Conservation (phyloP, 83 land plant species). For the Picea engelmannii region DNA sequence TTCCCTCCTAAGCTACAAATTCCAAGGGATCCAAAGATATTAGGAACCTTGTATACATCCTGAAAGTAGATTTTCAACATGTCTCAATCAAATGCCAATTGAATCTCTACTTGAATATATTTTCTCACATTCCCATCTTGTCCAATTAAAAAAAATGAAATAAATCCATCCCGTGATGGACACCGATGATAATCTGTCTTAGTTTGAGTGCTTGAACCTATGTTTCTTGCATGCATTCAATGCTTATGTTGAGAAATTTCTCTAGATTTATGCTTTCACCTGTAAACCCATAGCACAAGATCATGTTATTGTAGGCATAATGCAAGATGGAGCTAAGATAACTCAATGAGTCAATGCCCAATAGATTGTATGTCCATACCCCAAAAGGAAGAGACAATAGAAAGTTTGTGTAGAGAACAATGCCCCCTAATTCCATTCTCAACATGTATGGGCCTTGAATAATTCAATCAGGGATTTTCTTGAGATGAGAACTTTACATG, state of each 20-base stretch:
- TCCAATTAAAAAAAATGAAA: constrained; percentile 41
- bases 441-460: no score
- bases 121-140: constrained; percentile 57
- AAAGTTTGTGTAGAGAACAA: no score
- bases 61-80: not conserved
- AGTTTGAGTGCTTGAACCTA: not conserved
- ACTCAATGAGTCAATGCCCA: no score
- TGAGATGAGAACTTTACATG: no score
- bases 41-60: not conserved
- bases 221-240: not conserved
- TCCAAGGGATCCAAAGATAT: not conserved
- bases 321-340: no score
- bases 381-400: no score
- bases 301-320: no score
- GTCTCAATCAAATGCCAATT: not conserved
- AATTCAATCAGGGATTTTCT: no score
- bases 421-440: no score
- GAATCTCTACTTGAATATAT: constrained; percentile 7
- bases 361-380: no score
- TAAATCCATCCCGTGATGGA: not conserved
- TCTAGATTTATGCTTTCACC: not conserved
- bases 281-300: no score
- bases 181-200: not conserved
- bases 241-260: not conserved
- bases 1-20: no score